These are phyloP conservation scores for Taiozyma sp. DNA, from an alignment of 1,139 yeast species.

Conservation along the genomic window DNA sequence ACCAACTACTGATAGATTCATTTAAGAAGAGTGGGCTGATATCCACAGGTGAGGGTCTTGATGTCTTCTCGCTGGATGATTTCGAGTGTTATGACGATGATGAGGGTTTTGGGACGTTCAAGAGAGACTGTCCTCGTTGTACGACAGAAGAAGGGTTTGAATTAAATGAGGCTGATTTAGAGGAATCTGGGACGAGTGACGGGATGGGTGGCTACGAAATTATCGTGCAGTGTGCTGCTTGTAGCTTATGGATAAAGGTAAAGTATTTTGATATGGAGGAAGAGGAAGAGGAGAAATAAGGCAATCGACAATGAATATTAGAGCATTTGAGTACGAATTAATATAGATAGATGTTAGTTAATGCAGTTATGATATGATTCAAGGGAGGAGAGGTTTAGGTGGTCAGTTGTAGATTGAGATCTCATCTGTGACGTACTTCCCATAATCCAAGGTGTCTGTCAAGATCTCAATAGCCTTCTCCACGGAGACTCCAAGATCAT, in stretches of 20 bases:
- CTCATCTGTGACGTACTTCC: slow-evolving; percentile 35
- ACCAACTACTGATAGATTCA: slow-evolving; percentile 36
- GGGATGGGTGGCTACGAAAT: slow-evolving; percentile 61
- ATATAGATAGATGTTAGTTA: not conserved
- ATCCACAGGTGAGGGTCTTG: slow-evolving; percentile 62
- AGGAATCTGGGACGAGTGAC: slow-evolving; percentile 41
- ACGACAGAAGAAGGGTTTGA: slow-evolving; percentile 48
- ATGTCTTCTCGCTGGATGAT: slow-evolving; percentile 58
- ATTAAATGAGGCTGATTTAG: slow-evolving; percentile 58
- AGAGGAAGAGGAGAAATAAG: slow-evolving; percentile 1
- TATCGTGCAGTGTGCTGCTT: slow-evolving; percentile 71
- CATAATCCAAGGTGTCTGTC: slow-evolving; percentile 50
- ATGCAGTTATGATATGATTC: not conserved
- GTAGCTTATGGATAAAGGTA: slow-evolving; percentile 82
- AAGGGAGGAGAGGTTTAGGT: not conserved
- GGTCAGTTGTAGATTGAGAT: slow-evolving; percentile 7
- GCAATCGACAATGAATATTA: not conserved
- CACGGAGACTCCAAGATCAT: slow-evolving; percentile 37
- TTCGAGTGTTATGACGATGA: slow-evolving; percentile 36
- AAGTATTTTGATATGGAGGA: slow-evolving; percentile 46
- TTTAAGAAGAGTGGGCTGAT: slow-evolving; percentile 45
- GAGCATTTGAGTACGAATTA: not conserved
- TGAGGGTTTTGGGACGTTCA: slow-evolving; percentile 31
- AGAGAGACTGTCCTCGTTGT: slow-evolving; percentile 72
- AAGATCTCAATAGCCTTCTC: slow-evolving; percentile 43